Evolutionary conservation across 208 protist species (phyloP), one percentile per base, ranked within the genome.

Genomic region (Acanthamoeba castellanii): DNA sequence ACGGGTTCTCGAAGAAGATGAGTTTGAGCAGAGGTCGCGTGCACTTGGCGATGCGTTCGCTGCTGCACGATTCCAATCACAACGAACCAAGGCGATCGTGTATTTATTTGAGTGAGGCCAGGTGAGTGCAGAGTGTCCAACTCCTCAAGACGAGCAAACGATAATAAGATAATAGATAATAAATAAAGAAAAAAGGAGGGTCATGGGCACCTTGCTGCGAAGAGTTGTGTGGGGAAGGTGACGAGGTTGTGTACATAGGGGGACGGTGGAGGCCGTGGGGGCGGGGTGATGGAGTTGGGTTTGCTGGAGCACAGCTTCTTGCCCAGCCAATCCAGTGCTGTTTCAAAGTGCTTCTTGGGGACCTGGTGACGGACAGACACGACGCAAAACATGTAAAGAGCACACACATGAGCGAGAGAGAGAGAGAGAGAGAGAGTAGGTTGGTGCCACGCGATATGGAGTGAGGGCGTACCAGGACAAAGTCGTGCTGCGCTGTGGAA

Each of bases 181-280:
- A 68, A 3, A 13, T 8, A 22, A n/a, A 68, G 0, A 30, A 68
- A 18, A 68, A 52, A 52, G 55, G 25, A 18, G 2, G 22, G 22
- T 2, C 6, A 82, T 25, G n/a, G 30, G 50, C 9, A 91, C 84
- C 84, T 91, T n/a, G 84, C 84, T 22, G 59, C 57, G 16, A 52
- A 91, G 59, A 91, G 84, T 13, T 91, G 57, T 68, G 84, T 91
- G 34, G 84, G 84, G 27, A 68, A 91, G 7, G 84, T 91, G 55
- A 91, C 50, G 42, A 91, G 84, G 59, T 91, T 91, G 59, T 72
- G 84, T 91, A 91, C 84, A 91, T 91, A 91, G 84, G 84, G 84
- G 20, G 84, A 68, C 7, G 84, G 84, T 5, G 84, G 47, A 25
- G 84, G 84, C 2, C 84, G 84, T 50, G 50, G 25, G 0, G 84